A percentile compares a stretch with the other conserved stretches of the same genome.
Conservation (phyloP, 73 alveolate species). For the Blepharisma stoltei region DNA sequence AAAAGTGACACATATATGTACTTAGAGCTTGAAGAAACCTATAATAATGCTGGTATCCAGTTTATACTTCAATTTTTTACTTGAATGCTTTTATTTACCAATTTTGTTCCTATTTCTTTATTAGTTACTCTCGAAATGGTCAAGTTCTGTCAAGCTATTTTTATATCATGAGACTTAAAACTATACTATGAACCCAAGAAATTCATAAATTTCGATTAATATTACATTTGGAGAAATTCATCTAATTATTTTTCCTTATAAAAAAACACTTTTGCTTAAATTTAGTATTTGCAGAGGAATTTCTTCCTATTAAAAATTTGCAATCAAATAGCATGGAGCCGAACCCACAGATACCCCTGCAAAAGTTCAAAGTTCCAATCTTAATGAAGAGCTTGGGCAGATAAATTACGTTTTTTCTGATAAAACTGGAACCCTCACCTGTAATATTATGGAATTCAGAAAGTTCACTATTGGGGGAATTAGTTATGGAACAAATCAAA, state of each 20-base stretch:
- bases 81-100: constrained; percentile 39
- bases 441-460: constrained; percentile 50
- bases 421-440: constrained; percentile 61
- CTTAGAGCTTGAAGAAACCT: background rate
- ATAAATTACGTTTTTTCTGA: constrained; percentile 45
- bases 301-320: too few species aligned
- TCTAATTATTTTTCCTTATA: too few species aligned
- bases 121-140: constrained; percentile 96
- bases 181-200: constrained; percentile 68
- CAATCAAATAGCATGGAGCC: too few species aligned
- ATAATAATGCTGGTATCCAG: background rate
- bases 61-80: background rate
- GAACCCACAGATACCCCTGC: constrained; percentile 41
- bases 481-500: constrained; percentile 1
- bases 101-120: constrained; percentile 95
- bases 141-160: constrained; percentile 86
- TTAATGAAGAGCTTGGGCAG: constrained; percentile 60
- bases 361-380: constrained; percentile 43
- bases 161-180: constrained; percentile 79
- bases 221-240: too few species aligned
- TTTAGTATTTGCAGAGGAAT: too few species aligned
- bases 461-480: constrained; percentile 25
- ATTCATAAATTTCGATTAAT: too few species aligned
- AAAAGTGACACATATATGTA: background rate
- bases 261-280: too few species aligned